Evolutionary conservation across 768 basidiomycete species (phyloP), one percentile per base, ranked within the genome.

Genomic region (Trametes elegans): DNA sequence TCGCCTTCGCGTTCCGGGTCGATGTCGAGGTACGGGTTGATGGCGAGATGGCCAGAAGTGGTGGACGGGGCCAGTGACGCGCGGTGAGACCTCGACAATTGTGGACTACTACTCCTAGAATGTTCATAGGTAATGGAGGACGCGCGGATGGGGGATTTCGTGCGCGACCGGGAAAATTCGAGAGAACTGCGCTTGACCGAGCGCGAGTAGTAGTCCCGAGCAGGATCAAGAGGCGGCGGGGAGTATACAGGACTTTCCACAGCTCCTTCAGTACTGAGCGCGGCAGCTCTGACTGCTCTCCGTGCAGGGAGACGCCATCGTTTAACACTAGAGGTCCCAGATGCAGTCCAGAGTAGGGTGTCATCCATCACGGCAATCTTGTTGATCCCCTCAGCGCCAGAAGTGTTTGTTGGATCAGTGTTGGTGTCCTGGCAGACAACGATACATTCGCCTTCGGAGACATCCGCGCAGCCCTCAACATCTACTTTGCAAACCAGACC

Each of bases 401-500:
- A 53, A 9, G 53, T 32, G 10, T 55, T 65, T 8, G 68, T 62
- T 5, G 64, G 69, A 8, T 68, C 64, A 7, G 79, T 78, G 19
- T 74, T 64, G n/a, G 76, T 64, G 63, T 85, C 86, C 66, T 85
- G 84, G 55, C 89, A 91, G 26, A 99, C 74, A 11, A 96, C 75
- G 34, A 90, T 74, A 65, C 96, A 98, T 69, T 93, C 90, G 27
- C 91, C 97, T 41, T 97, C 93, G 1, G 87, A 82, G 24, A 96
- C 78, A 52, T 94, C 90, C 13, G 78, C 71, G 57, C 84, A 88
- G 34, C 81, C 84, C 62, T 94, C 91, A 2, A 96, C 82, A 62
- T 99, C 97, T n/a, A 94, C 87, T 60, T 85, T 85, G 68, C 91
- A 93, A 7, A 98, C 84, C 54, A 86, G 75, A n/a, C 96, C 97